phyloP scores from a whole-genome alignment of 2,329 filamentous ascomycete genomes.

The Aspergillus versicolor region DNA sequence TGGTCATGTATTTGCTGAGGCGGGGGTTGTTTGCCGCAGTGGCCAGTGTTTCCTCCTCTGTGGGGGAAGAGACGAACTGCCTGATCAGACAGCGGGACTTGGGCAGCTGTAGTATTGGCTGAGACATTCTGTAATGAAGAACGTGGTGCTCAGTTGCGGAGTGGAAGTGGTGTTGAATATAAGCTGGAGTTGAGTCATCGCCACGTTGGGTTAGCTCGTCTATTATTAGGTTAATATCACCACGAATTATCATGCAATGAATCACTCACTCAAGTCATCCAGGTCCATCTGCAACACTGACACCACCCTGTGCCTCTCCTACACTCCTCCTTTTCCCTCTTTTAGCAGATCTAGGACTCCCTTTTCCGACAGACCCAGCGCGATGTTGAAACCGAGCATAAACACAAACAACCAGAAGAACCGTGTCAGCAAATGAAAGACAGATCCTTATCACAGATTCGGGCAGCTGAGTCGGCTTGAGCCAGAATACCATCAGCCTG shows the following conservation, averaged over 20 bases:
- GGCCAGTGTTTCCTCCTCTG: background rate
- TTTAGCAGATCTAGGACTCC: background rate
- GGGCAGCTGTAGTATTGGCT: background rate
- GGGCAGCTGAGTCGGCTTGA: background rate
- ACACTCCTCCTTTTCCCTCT: background rate
- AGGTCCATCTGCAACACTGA: too few species aligned
- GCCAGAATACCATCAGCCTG: background rate
- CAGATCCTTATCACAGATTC: background rate
- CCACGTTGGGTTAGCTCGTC: too few species aligned
- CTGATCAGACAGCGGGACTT: constrained; percentile 4
- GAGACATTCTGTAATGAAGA: background rate
- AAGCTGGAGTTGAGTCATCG: too few species aligned
- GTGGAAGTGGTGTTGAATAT: too few species aligned
- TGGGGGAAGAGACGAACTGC: background rate
- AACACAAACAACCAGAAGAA: background rate
- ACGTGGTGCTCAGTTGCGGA: too few species aligned
- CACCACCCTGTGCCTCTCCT: background rate
- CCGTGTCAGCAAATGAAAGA: background rate
- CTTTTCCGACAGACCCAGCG: background rate
- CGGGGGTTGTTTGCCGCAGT: constrained; percentile 8
- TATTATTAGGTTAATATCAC: too few species aligned
- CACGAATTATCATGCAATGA: too few species aligned
- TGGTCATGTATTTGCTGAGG: constrained; percentile 12
- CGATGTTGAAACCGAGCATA: background rate
- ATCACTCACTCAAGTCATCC: too few species aligned